Base-by-base conservation (phyloP, 768 basidiomycete species). In the Tephrocybe sp. region DNA sequence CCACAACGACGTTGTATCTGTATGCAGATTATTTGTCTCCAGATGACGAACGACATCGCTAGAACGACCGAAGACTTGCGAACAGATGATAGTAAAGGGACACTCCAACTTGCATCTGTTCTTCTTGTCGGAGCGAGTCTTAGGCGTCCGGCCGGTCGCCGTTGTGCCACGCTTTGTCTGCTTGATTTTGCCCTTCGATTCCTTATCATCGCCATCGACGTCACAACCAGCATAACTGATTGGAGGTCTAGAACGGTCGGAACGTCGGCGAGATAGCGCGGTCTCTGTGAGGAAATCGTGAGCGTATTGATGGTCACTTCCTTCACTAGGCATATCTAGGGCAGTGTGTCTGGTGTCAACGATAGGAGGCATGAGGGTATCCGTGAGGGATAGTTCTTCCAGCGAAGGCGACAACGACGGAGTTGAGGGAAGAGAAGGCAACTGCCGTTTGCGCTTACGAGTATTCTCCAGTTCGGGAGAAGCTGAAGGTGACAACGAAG, bases 11-110 rank as follows among this genome's bases (percentile, higher is more conserved):
- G 33, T 40, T 21, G 30, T 43, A 1, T 36, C 30, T 6, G 43
- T 45, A 19, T 51, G 50, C 19, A 51, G 37, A 1, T 21, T 43
- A 30, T 51, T 51, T 22, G 19, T 33, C 15, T 45, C 44, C 3
- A 51, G 38, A 22, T 51, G 50, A 21, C 50, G 50, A 5, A 40
- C 44, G 22, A 51, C 38, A 21, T 51, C 50, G 13, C 49, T 44
- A 15, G 40, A 25, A 27, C 44, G 44, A 1, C 37, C 23, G 24
- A 51, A 45, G 9, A 27, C 29, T 18, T 2, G 8, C 15, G 27
- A 21, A 23, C 50, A 51, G 16, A 51, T 23, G 23, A 45, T 31
- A 1, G 2, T 1, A 15, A 51, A 51, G 3, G 50, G 50, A 16
- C 50, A 51, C 8, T 11, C 22, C 16, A 38, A 16, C 37, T 50